Base-by-base conservation (phyloP, 1,284 basidiomycete genomes). In the Sanghuangporus weigelae region DNA sequence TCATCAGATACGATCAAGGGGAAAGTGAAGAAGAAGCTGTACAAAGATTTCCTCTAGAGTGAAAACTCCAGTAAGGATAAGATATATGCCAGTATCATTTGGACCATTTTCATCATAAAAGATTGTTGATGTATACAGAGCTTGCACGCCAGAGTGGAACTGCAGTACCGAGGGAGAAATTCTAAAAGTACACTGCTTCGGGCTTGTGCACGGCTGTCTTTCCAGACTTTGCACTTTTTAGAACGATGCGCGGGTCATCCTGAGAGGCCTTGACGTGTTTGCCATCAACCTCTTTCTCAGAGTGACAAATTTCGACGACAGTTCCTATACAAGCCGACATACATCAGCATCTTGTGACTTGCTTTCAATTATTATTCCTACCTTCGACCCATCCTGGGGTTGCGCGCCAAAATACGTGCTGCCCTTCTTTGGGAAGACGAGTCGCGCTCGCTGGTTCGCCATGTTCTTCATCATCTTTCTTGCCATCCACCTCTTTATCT, bases 151-250 rank as follows among this genome's bases (percentile, higher is more conserved):
- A 31, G 26, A 31, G n/a, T 16, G 6, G 35, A 14, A 36, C 4
- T 54, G 31, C 31, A 38, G 14, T n/a, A 8, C 36, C 16, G 23
- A 54, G 53, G 23, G 2, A 31, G 11, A 35, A 12, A 46, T 10
- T 14, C 57, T 35, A 65, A 35, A 65, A 65, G 38, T 65, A 59
- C 36, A 65, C 60, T 38, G 64, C 64, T n/a, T 53, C 50, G 10
- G 64, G 64, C 39, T 62, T 65, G 39, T 65, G 64, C 23, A 62
- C 55, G 1, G 64, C 64, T 42, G n/a, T 58, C 49, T 65, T 65
- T 6, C 64, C 64, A 23, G 64, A 62, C 49, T 59, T 65, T 23
- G 60, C 38, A 40, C 64, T 65, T 21, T 65, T 39, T 19, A 65
- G 53, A 21, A 62, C 50, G 16, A 65, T 59, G 40, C 64, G 59